Percentiles rank a stretch among this genome's conserved stretches.
Conservation (phyloP, 495 filamentous ascomycete species). For the Amniculicola lignicola region DNA sequence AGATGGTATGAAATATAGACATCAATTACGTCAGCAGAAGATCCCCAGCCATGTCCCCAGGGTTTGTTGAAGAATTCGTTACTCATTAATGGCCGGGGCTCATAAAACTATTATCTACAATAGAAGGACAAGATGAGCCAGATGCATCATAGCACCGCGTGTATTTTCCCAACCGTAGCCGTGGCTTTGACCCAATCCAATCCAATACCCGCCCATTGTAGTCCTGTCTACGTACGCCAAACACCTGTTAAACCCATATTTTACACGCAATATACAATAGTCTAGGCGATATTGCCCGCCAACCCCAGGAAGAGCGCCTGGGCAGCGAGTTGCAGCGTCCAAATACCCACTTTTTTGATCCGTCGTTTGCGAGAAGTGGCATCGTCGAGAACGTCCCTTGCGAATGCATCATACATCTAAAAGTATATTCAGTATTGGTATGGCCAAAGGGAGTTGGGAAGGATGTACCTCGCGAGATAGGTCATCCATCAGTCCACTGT, state of each 20-base stretch:
- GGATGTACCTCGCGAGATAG: slow-evolving; percentile 72
- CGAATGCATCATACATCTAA: slow-evolving; percentile 86
- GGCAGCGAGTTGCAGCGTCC: slow-evolving; percentile 84
- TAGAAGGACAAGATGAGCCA: no score
- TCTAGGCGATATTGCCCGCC: slow-evolving; percentile 56
- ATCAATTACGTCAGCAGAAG: no score
- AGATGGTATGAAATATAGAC: no score
- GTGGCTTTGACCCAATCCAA: background rate
- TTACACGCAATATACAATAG: background rate
- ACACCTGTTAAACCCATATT: background rate
- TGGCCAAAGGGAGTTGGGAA: background rate
- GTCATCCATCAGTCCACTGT: slow-evolving; percentile 93
- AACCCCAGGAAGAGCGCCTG: slow-evolving; percentile 96
- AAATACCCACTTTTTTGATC: slow-evolving; percentile 93
- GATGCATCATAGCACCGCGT: slow-evolving; percentile 5
- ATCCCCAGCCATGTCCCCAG: no score
- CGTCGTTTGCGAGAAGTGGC: slow-evolving; percentile 77
- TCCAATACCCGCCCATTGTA: background rate
- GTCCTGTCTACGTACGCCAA: no score
- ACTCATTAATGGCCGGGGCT: no score
- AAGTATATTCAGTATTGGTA: background rate
- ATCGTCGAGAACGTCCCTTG: slow-evolving; percentile 73
- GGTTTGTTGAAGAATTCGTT: no score
- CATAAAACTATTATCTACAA: no score
- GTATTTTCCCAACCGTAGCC: no score